A percentile compares a stretch with the other conserved stretches of the same genome.
These are phyloP conservation scores for Cryptosporidium tyzzeri DNA, from an alignment of 169 alveolate species.

Conservation along the genomic window DNA sequence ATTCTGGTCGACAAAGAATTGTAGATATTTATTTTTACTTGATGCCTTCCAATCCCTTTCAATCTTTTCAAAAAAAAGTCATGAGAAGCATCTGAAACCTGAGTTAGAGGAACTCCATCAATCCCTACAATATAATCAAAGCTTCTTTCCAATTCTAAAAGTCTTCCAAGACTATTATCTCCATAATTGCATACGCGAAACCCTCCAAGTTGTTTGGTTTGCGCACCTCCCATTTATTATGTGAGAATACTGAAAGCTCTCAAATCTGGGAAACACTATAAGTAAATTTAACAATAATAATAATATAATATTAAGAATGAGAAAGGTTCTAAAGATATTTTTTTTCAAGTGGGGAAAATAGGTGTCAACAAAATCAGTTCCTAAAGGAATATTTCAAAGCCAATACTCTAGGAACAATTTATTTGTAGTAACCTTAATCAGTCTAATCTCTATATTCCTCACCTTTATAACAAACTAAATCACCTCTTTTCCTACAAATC, in stretches of 20 bases:
- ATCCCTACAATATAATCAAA: constrained; percentile 72
- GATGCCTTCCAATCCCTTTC: constrained; percentile 21
- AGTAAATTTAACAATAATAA: not conserved
- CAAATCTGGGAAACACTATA: not conserved
- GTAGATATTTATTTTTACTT: constrained; percentile 26
- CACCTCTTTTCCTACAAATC: not conserved
- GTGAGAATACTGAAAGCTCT: not conserved
- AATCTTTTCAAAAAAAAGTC: constrained; percentile 66
- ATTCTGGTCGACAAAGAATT: constrained; percentile 48
- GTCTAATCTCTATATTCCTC: not conserved
- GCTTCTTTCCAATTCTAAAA: constrained; percentile 47
- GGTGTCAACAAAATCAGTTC: not conserved
- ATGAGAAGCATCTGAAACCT: constrained; percentile 69
- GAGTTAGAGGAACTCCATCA: constrained; percentile 65
- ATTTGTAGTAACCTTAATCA: not conserved
- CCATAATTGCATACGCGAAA: constrained; percentile 50
- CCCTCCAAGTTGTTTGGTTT: constrained; percentile 62
- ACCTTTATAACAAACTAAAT: not conserved
- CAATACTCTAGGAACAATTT: not conserved
- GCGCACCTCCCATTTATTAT: constrained; percentile 47
- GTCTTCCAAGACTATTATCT: constrained; percentile 31
- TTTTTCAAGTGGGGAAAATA: not conserved
- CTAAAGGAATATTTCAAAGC: not conserved
- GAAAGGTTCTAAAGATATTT: not conserved
- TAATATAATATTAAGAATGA: not conserved